Evolutionary conservation across 805 yeast genomes (phyloP), one percentile per base, ranked within the genome.

Genomic region (Candida ulmi): DNA sequence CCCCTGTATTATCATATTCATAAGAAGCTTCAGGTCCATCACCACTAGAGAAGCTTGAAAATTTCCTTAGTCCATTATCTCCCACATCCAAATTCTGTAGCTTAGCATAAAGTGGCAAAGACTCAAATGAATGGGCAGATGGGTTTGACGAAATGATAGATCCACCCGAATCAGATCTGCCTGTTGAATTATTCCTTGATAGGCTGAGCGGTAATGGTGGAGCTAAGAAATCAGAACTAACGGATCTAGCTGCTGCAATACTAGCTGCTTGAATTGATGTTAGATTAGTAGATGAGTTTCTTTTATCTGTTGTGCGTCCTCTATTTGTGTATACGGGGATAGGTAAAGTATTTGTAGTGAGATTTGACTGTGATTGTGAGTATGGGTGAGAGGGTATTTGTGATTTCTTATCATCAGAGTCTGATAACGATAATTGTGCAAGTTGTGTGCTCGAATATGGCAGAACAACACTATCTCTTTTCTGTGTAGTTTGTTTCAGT

Each of bases 81-180:
- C 23, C 17, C 6, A 17, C 5, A 4, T 30, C 23, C 4, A 30
- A 7, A 15, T 26, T 12, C 3, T 38, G 43, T 9, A 45, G 21
- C 23, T 47, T 48, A 5, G 48, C 42, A 30, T 40, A 43, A 5
- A 47, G 37, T 16, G 50, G 52, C 5, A 50, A 40, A 4, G 41
- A 37, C 17, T 51, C 55, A 21, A 44, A 29, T 1, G 54, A 50
- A 13, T 46, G 41, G 2, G 30, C 28, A 0, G 58, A 54, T 8
- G 55, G 47, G 1, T 41, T 11, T 11, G 52, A 45, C 18, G 49
- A n/a, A 26, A 26, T 30, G 4, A 47, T 40, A 2, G 51, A 45
- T 11, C 31, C 28, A 8, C 36, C 37, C 19, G 42, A 37, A 12
- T 38, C 40, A 16, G 40, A 35, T 5, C 38, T 33, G 2, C 45